These are phyloP conservation scores for Tympanopsis confertula DNA, from an alignment of 2,329 filamentous ascomycete species.

Conservation along the genomic window DNA sequence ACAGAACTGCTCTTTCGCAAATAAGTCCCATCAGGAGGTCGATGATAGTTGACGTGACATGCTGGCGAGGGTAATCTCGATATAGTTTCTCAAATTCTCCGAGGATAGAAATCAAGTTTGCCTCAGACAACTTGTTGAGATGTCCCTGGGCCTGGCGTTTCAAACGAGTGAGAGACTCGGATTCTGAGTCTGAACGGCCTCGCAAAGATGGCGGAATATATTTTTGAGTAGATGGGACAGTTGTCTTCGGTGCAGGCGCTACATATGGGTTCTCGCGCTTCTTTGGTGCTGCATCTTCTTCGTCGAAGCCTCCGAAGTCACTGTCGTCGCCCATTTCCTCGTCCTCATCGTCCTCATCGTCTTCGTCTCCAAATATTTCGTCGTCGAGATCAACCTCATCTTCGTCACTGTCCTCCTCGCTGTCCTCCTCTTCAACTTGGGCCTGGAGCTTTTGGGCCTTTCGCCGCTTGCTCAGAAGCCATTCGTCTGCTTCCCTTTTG, in stretches of 20 bases:
- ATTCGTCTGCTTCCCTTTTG: conserved; percentile 21
- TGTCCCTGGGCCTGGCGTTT: conserved; percentile 56
- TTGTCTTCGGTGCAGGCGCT: conserved; percentile 30
- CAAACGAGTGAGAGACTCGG: conserved; percentile 45
- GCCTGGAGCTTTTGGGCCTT: conserved; percentile 9
- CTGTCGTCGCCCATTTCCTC: conserved; percentile 5
- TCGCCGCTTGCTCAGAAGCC: conserved; percentile 15
- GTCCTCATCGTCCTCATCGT: conserved; percentile 4
- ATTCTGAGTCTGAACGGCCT: conserved; percentile 38
- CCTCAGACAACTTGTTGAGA: conserved; percentile 61
- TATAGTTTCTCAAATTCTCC: conserved; percentile 59
- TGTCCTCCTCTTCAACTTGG: conserved; percentile 5
- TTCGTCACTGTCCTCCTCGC: neutral
- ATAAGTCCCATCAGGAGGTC: conserved; percentile 50
- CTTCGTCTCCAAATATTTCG: conserved; percentile 14
- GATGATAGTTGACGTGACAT: conserved; percentile 55
- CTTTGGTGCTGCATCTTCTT: conserved; percentile 16
- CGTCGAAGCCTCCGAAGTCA: conserved; percentile 8
- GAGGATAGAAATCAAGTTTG: conserved; percentile 57
- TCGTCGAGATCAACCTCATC: conserved; percentile 16
- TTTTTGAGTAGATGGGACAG: conserved; percentile 27
- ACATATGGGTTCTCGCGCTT: conserved; percentile 56
- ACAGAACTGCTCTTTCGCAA: conserved; percentile 46
- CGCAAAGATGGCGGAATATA: conserved; percentile 61
- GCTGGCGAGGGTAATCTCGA: conserved; percentile 51